A percentile compares a stretch with the other conserved stretches of the same genome.
Conservation (phyloP, 1,284 basidiomycete species). For the Hypsizygus ulmarius region DNA sequence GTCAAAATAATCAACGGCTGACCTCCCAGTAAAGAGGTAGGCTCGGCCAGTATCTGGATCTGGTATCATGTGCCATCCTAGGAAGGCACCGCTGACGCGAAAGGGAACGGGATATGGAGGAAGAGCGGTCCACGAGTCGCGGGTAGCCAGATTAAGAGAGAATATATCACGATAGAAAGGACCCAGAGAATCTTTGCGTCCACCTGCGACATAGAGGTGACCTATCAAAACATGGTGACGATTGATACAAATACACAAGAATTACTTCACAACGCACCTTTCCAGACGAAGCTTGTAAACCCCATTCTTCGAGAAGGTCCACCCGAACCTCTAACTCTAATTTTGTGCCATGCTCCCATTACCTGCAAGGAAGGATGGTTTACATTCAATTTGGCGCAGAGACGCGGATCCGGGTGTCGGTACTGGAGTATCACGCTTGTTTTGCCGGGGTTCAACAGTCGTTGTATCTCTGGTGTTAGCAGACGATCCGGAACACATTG, state of each 20-base stretch:
- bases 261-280: constrained; percentile 5
- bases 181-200: constrained; percentile 7
- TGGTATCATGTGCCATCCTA: constrained; percentile 14
- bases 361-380: constrained; percentile 11
- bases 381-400: background rate
- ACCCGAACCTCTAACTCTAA: constrained; percentile 3
- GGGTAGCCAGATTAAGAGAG: constrained; percentile 15
- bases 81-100: constrained; percentile 9
- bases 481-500: background rate
- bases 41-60: constrained; percentile 11
- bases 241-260: background rate
- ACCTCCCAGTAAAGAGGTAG: constrained; percentile 18
- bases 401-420: constrained; percentile 16
- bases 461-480: background rate
- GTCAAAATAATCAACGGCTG: constrained; percentile 18
- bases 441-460: background rate
- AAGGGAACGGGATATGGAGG: constrained; percentile 12
- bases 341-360: constrained; percentile 17
- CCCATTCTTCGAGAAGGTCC: constrained; percentile 3
- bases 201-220: constrained; percentile 17
- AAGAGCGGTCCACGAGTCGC: constrained; percentile 13
- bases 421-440: background rate
- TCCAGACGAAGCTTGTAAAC: constrained; percentile 18
- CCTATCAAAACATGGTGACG: background rate
- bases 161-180: constrained; percentile 20